Base-by-base conservation (phyloP, 495 filamentous ascomycete species). In the Talaromyces stipitatus region DNA sequence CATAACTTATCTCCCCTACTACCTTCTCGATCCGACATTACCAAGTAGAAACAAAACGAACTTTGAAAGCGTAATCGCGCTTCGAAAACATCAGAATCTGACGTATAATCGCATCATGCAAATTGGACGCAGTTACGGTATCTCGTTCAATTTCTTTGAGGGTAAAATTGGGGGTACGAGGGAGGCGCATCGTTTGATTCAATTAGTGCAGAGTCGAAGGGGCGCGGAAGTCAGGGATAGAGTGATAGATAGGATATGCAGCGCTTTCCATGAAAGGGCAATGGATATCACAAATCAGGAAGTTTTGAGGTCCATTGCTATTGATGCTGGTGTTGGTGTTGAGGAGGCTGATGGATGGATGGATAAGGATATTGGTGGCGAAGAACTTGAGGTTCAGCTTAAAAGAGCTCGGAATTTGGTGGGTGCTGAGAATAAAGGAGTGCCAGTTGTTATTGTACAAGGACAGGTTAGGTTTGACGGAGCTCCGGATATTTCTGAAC, bases 361-460 rank as follows among this genome's bases (percentile, higher is more conserved):
- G 16, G 32, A 38, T 23, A 52, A 12, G 27, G 51, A 41, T 8
- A 36, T 54, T 41, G 51, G 32, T 9, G 51, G 51, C 8, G 81
- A 82, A 64, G 74, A 75, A 52, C 84, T 87, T 1, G 83, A 86
- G 64, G 63, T 67, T 18, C 82, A 85, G 60, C 83, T 82, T 46
- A 62, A 65, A 57, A 65, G 73, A 54, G 81, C 81, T 46, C 72
- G 77, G 36, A 38, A 60, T 45, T 63, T 67, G 32, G 70, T 74
- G 18, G 71, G 85, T 24, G 67, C 58, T 6, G 64, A 60, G 16
- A 58, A 57, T 46, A 55, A 54, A 22, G 85, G 1, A 6, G 86
- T 88, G 27, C 85, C 85, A 1, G 73, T 82, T 58, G 85, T 86
- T 63, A 78, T 74, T 16, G 74, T 85, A 14, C 76, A 82, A 24